These are phyloP conservation scores for Daldinia bambusicola DNA, from an alignment of 495 filamentous ascomycete genomes.

Conservation along the genomic window DNA sequence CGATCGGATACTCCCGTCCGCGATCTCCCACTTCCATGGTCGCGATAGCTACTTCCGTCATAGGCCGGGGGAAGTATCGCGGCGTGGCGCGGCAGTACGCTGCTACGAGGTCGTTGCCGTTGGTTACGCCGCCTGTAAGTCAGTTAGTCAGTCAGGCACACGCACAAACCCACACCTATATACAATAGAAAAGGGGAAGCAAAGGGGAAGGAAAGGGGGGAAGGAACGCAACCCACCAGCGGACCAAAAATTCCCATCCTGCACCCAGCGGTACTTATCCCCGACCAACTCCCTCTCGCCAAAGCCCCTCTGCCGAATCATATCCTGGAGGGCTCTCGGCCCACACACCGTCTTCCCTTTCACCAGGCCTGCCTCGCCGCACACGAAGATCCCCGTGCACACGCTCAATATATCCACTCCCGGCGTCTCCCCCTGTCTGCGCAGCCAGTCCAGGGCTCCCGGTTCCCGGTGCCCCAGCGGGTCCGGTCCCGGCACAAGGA, in stretches of 20 bases:
- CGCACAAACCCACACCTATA: no score
- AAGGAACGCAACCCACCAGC: slow-evolving; percentile 60
- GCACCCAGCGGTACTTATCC: slow-evolving; percentile 58
- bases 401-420: slow-evolving; percentile 62
- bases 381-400: slow-evolving; percentile 63
- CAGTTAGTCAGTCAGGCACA: no score
- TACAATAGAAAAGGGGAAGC: neutral
- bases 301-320: slow-evolving; percentile 57
- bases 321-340: slow-evolving; percentile 60
- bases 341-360: slow-evolving; percentile 61
- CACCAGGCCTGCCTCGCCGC: slow-evolving; percentile 62
- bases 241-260: slow-evolving; percentile 70
- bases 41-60: slow-evolving; percentile 60
- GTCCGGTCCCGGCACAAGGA: slow-evolving; percentile 64
- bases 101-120: slow-evolving; percentile 69
- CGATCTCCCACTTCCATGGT: slow-evolving; percentile 64
- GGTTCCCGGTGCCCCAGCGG: slow-evolving; percentile 49
- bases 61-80: slow-evolving; percentile 54
- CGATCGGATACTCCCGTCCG: slow-evolving; percentile 54
- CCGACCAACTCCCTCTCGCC: slow-evolving; percentile 58
- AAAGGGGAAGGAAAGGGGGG: neutral
- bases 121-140: slow-evolving; percentile 66
- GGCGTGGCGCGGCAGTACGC: slow-evolving; percentile 60
- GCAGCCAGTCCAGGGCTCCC: slow-evolving; percentile 58
- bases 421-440: slow-evolving; percentile 49